These are phyloP conservation scores for Cyberlindnera petersonii DNA, from an alignment of 805 yeast genomes.

Conservation along the genomic window DNA sequence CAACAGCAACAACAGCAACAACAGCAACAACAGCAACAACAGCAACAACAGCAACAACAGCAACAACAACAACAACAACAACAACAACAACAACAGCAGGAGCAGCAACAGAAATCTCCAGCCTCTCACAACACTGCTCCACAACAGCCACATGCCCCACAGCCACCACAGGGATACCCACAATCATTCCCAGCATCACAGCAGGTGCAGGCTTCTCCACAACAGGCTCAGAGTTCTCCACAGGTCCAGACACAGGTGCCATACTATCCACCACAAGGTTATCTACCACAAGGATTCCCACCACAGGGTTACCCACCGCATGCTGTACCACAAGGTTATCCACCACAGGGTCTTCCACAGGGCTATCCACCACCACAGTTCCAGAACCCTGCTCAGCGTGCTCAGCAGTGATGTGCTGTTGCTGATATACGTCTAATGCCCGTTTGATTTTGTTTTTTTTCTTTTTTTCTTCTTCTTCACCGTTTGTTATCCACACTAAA, in stretches of 20 bases:
- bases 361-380: slow-evolving; percentile 13
- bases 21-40: slow-evolving; percentile 2
- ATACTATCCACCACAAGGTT: slow-evolving; percentile 14
- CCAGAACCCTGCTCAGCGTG: slow-evolving; percentile 7
- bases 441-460: slow-evolving; percentile 5
- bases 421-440: background rate
- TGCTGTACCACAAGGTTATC: slow-evolving; percentile 15
- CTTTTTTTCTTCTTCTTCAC: no score
- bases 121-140: slow-evolving; percentile 23
- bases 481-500: no score
- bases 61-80: slow-evolving; percentile 26
- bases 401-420: slow-evolving; percentile 7
- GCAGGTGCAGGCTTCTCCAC: slow-evolving; percentile 14
- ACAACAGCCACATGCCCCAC: slow-evolving; percentile 19
- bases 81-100: slow-evolving; percentile 1
- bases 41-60: slow-evolving; percentile 1
- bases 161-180: slow-evolving; percentile 23
- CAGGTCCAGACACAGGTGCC: slow-evolving; percentile 15
- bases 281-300: slow-evolving; percentile 18
- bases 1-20: slow-evolving; percentile 26
- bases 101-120: slow-evolving; percentile 14
- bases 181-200: slow-evolving; percentile 16
- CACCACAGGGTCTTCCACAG: slow-evolving; percentile 18
- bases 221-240: slow-evolving; percentile 12
- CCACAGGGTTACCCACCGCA: slow-evolving; percentile 20